phyloP scores from a whole-genome alignment of 371 early-diverging fungal genomes.

The Rhizopus sp. region DNA sequence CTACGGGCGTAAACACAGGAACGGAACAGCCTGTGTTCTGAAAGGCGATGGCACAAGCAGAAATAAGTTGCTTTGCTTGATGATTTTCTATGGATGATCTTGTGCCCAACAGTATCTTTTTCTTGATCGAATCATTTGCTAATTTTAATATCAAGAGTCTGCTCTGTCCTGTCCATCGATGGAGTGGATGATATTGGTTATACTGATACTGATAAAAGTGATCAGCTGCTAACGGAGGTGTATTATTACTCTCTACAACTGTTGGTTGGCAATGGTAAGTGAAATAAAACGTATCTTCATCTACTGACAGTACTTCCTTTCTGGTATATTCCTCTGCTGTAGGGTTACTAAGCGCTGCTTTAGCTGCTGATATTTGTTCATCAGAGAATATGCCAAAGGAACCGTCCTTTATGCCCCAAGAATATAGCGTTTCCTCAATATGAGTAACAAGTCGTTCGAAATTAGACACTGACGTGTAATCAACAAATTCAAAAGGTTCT shows the following conservation, averaged over 20 bases:
- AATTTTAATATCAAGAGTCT: constrained; percentile 53
- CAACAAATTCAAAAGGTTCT: constrained; percentile 68
- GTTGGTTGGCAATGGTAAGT: constrained; percentile 51
- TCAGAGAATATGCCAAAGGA: constrained; percentile 48
- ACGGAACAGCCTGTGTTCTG: constrained; percentile 71
- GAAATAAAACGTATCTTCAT: constrained; percentile 46
- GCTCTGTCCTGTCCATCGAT: constrained; percentile 63
- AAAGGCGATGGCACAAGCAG: constrained; percentile 75
- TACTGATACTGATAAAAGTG: constrained; percentile 29
- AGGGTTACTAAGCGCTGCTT: constrained; percentile 18
- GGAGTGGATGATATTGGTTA: constrained; percentile 53
- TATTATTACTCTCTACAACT: constrained; percentile 2
- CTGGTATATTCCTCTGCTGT: constrained; percentile 30
- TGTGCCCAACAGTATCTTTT: constrained; percentile 30
- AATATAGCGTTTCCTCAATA: constrained; percentile 54
- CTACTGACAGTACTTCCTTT: constrained; percentile 37
- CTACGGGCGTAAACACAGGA: constrained; percentile 78
- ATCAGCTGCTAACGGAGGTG: constrained; percentile 19
- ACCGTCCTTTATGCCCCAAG: constrained; percentile 61
- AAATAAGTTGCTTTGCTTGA: constrained; percentile 67
- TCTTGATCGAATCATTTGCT: constrained; percentile 30
- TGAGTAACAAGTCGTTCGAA: constrained; percentile 63
- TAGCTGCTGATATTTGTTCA: constrained; percentile 25
- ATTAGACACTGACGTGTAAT: constrained; percentile 69
- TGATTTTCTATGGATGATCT: constrained; percentile 55